These are phyloP conservation scores for Trichoderma lentiforme DNA, from an alignment of 2,329 filamentous ascomycete species.

Conservation along the genomic window DNA sequence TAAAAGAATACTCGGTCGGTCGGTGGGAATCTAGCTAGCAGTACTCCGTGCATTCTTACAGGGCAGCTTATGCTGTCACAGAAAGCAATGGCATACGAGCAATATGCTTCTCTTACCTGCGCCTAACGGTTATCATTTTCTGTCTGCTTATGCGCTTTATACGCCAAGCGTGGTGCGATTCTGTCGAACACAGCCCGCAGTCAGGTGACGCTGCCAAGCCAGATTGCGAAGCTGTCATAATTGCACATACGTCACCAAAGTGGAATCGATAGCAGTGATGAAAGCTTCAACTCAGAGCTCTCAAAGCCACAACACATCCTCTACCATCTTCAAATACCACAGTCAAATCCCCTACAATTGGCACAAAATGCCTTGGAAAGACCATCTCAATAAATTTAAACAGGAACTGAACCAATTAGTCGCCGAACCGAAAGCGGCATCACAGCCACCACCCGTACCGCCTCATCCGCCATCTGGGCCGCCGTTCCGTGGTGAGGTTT, in stretches of 20 bases:
- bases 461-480: conserved; percentile 22
- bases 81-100: background rate
- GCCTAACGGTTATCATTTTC: background rate
- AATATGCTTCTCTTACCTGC: background rate
- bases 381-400: conserved; percentile 39
- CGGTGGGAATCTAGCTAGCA: background rate
- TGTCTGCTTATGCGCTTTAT: background rate
- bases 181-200: background rate
- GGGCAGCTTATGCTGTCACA: background rate
- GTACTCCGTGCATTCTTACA: background rate
- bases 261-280: background rate
- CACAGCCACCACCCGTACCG: conserved; percentile 17
- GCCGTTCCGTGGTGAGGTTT: conserved; percentile 29
- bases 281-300: background rate
- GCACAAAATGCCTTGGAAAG: conserved; percentile 35
- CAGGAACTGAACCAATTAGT: conserved; percentile 37
- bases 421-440: conserved; percentile 26
- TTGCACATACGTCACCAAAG: background rate
- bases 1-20: background rate
- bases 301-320: background rate
- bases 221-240: background rate
- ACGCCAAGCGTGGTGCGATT: background rate
- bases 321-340: background rate
- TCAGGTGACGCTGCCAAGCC: conserved; percentile 3
- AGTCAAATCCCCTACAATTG: background rate